Conservation (phyloP, 345 rosid species). For the Linum usitatissimum region DNA sequence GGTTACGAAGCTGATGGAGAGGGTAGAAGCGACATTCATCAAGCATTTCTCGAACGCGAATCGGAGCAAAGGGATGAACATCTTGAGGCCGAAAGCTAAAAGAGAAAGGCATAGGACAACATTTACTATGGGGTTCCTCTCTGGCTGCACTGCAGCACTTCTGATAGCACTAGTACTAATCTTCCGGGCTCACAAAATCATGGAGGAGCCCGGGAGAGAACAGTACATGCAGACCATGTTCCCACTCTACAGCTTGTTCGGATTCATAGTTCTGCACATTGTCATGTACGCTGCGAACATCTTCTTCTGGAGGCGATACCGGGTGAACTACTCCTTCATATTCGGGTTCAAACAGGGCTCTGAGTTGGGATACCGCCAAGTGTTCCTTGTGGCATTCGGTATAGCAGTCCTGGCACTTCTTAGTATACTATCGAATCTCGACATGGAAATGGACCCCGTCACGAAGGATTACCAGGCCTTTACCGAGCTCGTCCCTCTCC, state of each 20-base stretch:
- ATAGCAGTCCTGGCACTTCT: constrained; percentile 46
- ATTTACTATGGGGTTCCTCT: constrained; percentile 53
- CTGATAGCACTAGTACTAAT: constrained; percentile 35
- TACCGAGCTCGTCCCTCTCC: constrained; percentile 61
- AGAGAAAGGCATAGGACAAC: constrained; percentile 59
- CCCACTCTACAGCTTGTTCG: constrained; percentile 74
- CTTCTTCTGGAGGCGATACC: constrained; percentile 57
- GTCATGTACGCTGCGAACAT: constrained; percentile 48
- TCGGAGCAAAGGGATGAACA: constrained; percentile 50
- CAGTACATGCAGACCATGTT: constrained; percentile 66
- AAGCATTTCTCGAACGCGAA: constrained; percentile 78
- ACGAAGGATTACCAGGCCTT: constrained; percentile 44
- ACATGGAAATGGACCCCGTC: constrained; percentile 74
- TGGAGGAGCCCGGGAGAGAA: constrained; percentile 32
- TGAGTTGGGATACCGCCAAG: constrained; percentile 61
- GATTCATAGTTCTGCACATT: constrained; percentile 56
- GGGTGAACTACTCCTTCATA: constrained; percentile 60
- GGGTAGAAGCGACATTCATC: constrained; percentile 50
- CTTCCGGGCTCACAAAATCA: constrained; percentile 41
- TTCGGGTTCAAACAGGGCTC: constrained; percentile 68
- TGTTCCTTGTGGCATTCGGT: constrained; percentile 39
- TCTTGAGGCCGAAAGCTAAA: constrained; percentile 41
- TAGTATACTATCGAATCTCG: constrained; percentile 51
- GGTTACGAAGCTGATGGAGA: constrained; percentile 53
- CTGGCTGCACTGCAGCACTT: constrained; percentile 60